Base-by-base conservation (phyloP, 495 filamentous ascomycete species). In the Aspergillus leporis region DNA sequence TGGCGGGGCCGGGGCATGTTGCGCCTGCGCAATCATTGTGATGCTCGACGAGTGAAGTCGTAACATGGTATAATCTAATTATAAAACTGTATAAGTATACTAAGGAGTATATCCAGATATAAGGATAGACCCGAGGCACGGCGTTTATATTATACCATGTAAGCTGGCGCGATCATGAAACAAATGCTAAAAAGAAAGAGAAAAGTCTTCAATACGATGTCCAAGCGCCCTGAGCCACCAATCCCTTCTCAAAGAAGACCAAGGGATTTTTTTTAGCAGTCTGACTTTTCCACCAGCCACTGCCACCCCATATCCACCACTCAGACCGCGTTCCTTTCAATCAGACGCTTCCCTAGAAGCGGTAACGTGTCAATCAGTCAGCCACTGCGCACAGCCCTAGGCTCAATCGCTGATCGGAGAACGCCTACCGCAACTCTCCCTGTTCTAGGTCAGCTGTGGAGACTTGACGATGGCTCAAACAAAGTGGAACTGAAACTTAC, bases 371-470 rank as follows among this genome's bases (percentile, higher is more conserved):
- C 30, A 23, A 16, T n/a, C 19, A 14, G 23, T 58, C 54, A 53
- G 60, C 50, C 54, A 61, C 60, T 54, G 50, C 38, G 30, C 63
- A 63, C 50, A 59, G 60, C 60, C 59, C 46, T 46, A 32, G 51
- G 52, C 55, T 53, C 53, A 54, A 21, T 55, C 18, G 32, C 36
- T 45, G 30, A 32, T 47, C 65, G 61, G 19, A 21, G 13, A 31
- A 25, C 4, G 14, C 47, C 47, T 63, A 73, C 71, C 70, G 56
- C 3, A 70, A 61, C n/a, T 69, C 69, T 21, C 46, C 50, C 69
- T 74, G 31, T 25, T 34, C 21, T 38, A 47, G 34, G 34, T 56
- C 43, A 46, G 64, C 58, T 63, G 22, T 30, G 9, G 22, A 14
- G 12, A 2, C 19, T 5, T 2, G 50, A 36, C 2, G 30, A 32